Base-by-base conservation (phyloP, 2,329 filamentous ascomycete species). In the Aspergillus versicolor region DNA sequence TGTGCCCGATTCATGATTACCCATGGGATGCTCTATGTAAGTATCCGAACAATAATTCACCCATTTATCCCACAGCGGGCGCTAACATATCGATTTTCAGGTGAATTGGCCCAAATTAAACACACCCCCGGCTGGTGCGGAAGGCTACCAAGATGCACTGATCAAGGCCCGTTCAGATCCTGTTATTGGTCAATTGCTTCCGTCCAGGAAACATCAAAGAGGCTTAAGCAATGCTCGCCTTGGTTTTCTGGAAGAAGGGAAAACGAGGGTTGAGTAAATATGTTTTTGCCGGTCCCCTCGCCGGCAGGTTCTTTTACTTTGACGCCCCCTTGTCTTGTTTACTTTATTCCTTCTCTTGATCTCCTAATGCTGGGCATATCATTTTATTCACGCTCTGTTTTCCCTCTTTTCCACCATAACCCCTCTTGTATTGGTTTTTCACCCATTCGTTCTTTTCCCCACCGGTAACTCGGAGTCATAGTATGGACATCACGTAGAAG, bases 101-200 rank as follows among this genome's bases (percentile, higher is more conserved):
- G 92, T 97, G 65, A 97, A 97, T 77, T 99, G 95, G 94, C 94
- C 94, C 9, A 97, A 96, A 72, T 84, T 99, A 47, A 96, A 95
- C 73, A 92, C 92, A 11, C 88, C 91, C 15, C 86, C 90, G 2
- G 95, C 89, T 76, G 92, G 91, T 3, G 84, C 86, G 6, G 94
- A 99, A 68, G 91, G 91, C 40, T 96, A 92, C 74, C 87, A 91
- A 67, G 92, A 97, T 66, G 90, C 93, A 52, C 85, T 96, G 64
- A 82, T 83, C 64, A 90, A 91, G 70, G 92, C 92, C 12, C 83
- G 88, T 63, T 92, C 94, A 70, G 91, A 96, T 70, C 84, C 87
- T 58, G 73, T 99, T 17, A 82, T 97, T 47, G 94, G 94, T 3
- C 78, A 84, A 13, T 84, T 96, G 60, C 82, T 95, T 21, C 71